Evolutionary conservation across 495 filamentous ascomycete species (phyloP).

Genomic region (Xylaria scruposa): DNA sequence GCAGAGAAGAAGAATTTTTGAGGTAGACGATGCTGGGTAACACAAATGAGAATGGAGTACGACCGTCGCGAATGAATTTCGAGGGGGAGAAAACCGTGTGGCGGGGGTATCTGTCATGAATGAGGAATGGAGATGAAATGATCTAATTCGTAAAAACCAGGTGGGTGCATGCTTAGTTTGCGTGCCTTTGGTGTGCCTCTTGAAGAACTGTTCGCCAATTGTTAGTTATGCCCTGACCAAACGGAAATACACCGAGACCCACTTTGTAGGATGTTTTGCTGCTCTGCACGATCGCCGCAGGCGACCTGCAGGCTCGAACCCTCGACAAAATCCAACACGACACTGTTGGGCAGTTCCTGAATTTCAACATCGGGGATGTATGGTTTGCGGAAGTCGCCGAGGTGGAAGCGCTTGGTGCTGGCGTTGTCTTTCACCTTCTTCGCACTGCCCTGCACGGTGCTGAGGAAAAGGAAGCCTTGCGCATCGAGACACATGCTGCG

Average conservation of each 20-base stretch:
- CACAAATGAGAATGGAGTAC: conserved; percentile 42
- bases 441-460: conserved; percentile 54
- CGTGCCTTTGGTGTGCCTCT: conserved; percentile 55
- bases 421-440: conserved; percentile 44
- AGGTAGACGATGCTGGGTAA: neutral
- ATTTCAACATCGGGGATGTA: conserved; percentile 85
- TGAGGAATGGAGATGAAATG: conserved; percentile 26
- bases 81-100: conserved; percentile 28
- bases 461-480: conserved; percentile 77
- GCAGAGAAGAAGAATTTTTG: neutral
- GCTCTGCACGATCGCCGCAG: conserved; percentile 78
- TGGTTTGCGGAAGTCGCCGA: conserved; percentile 79
- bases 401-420: conserved; percentile 73
- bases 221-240: conserved; percentile 28
- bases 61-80: conserved; percentile 28
- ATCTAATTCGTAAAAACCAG: conserved; percentile 14
- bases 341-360: conserved; percentile 87
- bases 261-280: conserved; percentile 70
- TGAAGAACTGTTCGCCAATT: conserved; percentile 46
- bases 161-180: conserved; percentile 37
- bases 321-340: conserved; percentile 81
- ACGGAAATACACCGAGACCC: conserved; percentile 41
- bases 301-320: conserved; percentile 86
- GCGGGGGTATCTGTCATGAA: conserved; percentile 43
- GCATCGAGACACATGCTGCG: conserved; percentile 79